Conservation (phyloP, 23 red algal genomes). For the Cyanidioschyzon merolae region DNA sequence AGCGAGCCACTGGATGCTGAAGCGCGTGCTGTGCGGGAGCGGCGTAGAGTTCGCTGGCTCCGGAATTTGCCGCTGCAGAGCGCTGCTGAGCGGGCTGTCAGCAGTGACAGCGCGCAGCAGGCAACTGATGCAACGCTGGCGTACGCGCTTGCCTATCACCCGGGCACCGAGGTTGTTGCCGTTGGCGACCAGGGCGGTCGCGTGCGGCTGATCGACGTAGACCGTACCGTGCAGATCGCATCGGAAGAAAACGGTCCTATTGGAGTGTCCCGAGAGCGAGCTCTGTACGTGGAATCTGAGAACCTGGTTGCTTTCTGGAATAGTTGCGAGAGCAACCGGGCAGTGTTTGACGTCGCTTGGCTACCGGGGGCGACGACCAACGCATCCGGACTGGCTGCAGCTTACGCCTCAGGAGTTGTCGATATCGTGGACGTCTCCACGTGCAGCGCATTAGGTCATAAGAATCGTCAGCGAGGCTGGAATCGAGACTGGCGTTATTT, state of each 20-base stretch:
- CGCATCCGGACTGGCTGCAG: background rate
- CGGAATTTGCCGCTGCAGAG: background rate
- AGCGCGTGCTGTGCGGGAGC: background rate
- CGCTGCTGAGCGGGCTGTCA: background rate
- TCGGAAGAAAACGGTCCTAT: background rate
- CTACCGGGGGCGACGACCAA: background rate
- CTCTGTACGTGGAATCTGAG: background rate
- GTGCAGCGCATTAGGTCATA: background rate
- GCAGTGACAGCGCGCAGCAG: background rate
- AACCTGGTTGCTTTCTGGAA: background rate
- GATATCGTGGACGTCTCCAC: conserved; percentile 7
- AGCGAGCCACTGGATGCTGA: background rate
- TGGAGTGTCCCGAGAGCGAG: background rate
- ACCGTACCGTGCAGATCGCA: background rate
- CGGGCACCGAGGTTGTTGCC: background rate
- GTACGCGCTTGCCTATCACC: conserved; percentile 12
- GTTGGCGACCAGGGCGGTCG: background rate
- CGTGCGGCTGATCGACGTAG: background rate
- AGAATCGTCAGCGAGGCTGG: conserved; percentile 3
- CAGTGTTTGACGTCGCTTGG: conserved; percentile 2
- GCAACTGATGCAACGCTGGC: background rate
- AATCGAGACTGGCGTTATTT: conserved; percentile 2
- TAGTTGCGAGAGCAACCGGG: background rate
- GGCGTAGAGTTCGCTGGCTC: background rate
- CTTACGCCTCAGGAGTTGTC: background rate